Evolutionary conservation across 2,329 filamentous ascomycete genomes (phyloP).

Genomic region (Calonectria pseudoreteaudii): DNA sequence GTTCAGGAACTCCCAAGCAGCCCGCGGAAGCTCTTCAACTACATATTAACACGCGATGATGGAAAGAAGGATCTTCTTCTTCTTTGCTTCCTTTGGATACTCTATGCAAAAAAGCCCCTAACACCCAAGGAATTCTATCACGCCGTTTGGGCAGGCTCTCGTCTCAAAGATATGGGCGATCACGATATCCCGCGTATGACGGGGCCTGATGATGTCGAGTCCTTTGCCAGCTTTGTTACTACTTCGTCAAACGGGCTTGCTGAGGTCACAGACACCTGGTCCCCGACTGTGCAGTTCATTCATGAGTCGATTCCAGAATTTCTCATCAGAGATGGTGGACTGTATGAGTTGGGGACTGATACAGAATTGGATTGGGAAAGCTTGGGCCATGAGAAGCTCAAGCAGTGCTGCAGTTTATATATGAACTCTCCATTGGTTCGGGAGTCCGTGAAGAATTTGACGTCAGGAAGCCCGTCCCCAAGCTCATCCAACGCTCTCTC

Average conservation of each 20-base stretch:
- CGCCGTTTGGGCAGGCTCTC: conserved; percentile 49
- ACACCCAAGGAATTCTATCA: conserved; percentile 57
- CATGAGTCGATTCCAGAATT: conserved; percentile 63
- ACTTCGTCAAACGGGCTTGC: conserved; percentile 62
- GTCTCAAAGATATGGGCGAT: conserved; percentile 33
- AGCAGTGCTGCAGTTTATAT: conserved; percentile 56
- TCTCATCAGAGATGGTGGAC: conserved; percentile 51
- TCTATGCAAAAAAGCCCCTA: conserved; percentile 60
- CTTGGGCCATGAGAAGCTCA: conserved; percentile 56
- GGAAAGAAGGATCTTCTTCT: conserved; percentile 55
- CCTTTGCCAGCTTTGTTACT: conserved; percentile 47
- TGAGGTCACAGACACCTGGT: conserved; percentile 51
- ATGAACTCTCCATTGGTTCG: conserved; percentile 38
- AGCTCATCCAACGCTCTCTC: neutral
- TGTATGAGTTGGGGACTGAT: conserved; percentile 47
- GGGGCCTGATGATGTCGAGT: neutral
- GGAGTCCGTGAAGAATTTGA: neutral
- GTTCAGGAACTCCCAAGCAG: conserved; percentile 51
- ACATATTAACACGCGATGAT: conserved; percentile 61
- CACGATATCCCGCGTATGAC: conserved; percentile 38
- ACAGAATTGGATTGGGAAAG: conserved; percentile 45
- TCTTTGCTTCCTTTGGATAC: conserved; percentile 63
- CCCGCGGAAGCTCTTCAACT: conserved; percentile 60
- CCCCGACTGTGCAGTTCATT: conserved; percentile 60
- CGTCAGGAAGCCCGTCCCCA: neutral